phyloP scores from a whole-genome alignment of 2,329 filamentous ascomycete genomes.

The Sclerotiophoma versabilis region DNA sequence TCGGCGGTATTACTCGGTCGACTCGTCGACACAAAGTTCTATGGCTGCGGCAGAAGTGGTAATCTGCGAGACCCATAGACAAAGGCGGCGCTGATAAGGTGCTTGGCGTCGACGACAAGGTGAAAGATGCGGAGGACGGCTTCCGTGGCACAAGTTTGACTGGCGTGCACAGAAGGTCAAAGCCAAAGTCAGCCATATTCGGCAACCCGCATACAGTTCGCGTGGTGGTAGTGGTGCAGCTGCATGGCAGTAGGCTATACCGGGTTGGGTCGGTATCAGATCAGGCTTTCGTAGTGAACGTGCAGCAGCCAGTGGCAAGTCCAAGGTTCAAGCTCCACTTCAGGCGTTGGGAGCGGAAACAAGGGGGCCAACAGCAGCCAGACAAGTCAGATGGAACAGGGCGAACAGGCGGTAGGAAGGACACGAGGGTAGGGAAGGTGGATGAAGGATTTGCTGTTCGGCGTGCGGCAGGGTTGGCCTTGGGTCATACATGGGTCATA shows the following conservation, averaged over 20 bases:
- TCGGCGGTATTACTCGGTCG: neutral
- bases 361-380: slow-evolving; percentile 3
- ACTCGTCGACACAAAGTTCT: neutral
- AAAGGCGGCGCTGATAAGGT: neutral
- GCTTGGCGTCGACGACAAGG: no score
- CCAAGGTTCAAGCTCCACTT: neutral
- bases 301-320: slow-evolving; percentile 10
- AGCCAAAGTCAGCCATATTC: neutral
- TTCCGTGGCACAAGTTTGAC: neutral
- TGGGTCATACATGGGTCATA: no score
- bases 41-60: neutral
- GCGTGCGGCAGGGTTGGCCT: slow-evolving; percentile 10
- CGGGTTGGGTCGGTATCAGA: neutral
- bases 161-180: neutral
- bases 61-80: neutral
- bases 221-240: neutral
- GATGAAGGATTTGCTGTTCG: slow-evolving; percentile 1
- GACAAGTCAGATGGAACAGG: neutral
- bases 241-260: neutral
- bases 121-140: no score
- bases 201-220: slow-evolving; percentile 4
- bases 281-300: slow-evolving; percentile 8
- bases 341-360: neutral
- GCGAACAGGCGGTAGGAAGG: neutral
- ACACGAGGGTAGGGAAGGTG: neutral